Evolutionary conservation across 345 rosid genomes (phyloP), one percentile per base, ranked within the genome.

Genomic region (Linum tenue): DNA sequence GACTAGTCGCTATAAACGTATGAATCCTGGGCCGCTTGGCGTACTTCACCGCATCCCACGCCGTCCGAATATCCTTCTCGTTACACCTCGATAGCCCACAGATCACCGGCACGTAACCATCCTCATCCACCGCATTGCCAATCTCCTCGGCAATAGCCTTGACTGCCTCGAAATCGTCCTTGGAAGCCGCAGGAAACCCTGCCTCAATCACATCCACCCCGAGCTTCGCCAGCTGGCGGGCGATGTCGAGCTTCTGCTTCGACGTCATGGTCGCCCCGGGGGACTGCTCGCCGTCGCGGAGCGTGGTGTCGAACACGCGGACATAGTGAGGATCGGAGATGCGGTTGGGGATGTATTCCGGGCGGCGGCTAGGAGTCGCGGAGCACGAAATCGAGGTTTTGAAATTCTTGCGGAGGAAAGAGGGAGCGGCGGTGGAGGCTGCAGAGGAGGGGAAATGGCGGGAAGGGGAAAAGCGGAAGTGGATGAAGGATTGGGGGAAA

Each of bases 251-350:
- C 64, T 91, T 91, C 69, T 91, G 92, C 72, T 91, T 90, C 66
- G 99, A 83, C 8, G 97, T 91, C 16, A 94, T 75, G 1, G 96
- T 80, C 73, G 99, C 99, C 67, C 99, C 99, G 0, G 96, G 99
- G 68, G 99, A 91, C 71, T 91, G 99, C 68, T 94, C 99, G 58
- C 99, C 99, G 70, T 94, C 97, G 2, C 97, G 96, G 76, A 90
- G 99, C 60, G 99, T 94, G 22, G 99, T 94, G 70, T 94, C 99
- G 69, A 94, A 88, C 70, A 91, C 58, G 42, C 97, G 87, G 67
- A 94, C 90, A 65, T 94, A 91, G 59, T 71, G 73, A 36, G 96
- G 91, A 70, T 86, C 86, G 2, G 86, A 64, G 58, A 94, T 91
- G 55, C 70, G 86, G 80, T 76, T 77, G 42, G 99, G 95, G 65